These are phyloP conservation scores for Parasitella parasitica DNA, from an alignment of 371 early-diverging fungal species.

Conservation along the genomic window DNA sequence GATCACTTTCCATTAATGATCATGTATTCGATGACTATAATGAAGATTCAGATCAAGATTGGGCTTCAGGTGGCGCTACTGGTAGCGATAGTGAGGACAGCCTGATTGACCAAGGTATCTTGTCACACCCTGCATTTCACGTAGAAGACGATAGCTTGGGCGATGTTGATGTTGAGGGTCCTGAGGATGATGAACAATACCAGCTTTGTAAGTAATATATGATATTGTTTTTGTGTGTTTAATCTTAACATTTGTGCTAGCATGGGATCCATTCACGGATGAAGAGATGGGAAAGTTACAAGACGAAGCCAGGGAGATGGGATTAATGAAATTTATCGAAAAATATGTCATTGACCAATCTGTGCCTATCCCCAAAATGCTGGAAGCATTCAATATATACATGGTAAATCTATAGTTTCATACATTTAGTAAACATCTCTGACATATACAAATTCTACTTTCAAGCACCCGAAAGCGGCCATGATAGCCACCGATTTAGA, in stretches of 20 bases:
- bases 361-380: constrained; percentile 50
- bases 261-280: constrained; percentile 42
- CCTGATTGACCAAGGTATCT: constrained; percentile 19
- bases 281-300: constrained; percentile 35
- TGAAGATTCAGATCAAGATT: constrained; percentile 53
- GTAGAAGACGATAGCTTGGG: constrained; percentile 31
- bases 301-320: constrained; percentile 39
- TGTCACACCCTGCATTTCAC: constrained; percentile 27
- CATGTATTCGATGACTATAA: constrained; percentile 35
- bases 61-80: constrained; percentile 30
- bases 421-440: background rate
- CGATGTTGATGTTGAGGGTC: constrained; percentile 34
- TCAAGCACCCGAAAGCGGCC: constrained; percentile 40
- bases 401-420: constrained; percentile 23
- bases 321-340: constrained; percentile 54
- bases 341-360: constrained; percentile 50
- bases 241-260: constrained; percentile 1
- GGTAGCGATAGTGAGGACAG: constrained; percentile 24
- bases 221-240: too few relatives aligned
- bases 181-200: constrained; percentile 27
- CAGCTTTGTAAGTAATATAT: constrained; percentile 11
- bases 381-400: constrained; percentile 53
- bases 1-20: constrained; percentile 13
- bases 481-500: constrained; percentile 38
- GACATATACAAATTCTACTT: background rate